phyloP scores from a whole-genome alignment of 768 basidiomycete species.

The Boletales sp. region DNA sequence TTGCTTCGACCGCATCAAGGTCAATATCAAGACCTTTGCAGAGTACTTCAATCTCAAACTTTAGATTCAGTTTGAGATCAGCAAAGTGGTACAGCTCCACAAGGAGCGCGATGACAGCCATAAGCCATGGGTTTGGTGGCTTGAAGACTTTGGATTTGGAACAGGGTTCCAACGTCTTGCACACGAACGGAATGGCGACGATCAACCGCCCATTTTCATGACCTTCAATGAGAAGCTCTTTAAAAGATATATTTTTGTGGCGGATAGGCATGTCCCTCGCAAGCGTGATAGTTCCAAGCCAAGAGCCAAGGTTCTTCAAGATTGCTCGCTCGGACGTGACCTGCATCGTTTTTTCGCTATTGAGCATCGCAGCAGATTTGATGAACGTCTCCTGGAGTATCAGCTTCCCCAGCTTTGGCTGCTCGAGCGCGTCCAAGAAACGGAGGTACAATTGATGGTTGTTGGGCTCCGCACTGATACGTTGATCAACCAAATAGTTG shows the following conservation, averaged over 20 bases:
- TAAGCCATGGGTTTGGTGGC: constrained; percentile 97
- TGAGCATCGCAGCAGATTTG: constrained; percentile 83
- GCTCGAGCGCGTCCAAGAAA: constrained; percentile 82
- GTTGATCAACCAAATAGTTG: constrained; percentile 94
- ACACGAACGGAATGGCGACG: constrained; percentile 96
- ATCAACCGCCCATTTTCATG: constrained; percentile 88
- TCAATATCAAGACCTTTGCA: constrained; percentile 91
- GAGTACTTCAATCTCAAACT: constrained; percentile 97
- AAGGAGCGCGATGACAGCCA: constrained; percentile 89
- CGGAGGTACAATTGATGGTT: constrained; percentile 94
- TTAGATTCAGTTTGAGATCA: constrained; percentile 92
- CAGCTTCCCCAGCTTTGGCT: constrained; percentile 61
- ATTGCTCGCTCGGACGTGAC: constrained; percentile 80
- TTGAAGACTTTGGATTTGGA: constrained; percentile 89
- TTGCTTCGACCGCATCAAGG: constrained; percentile 79
- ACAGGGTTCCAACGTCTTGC: constrained; percentile 92
- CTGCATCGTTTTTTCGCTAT: constrained; percentile 87
- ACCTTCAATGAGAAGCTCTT: constrained; percentile 94
- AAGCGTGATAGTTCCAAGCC: constrained; percentile 92
- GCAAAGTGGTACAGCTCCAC: constrained; percentile 97
- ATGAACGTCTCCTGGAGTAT: constrained; percentile 92
- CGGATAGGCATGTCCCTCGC: constrained; percentile 91
- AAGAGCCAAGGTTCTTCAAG: constrained; percentile 92
- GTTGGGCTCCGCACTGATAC: constrained; percentile 94
- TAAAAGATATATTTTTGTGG: constrained; percentile 92